Base-by-base conservation (phyloP, 805 yeast species). In the Nakazawaea ishiwadae region DNA sequence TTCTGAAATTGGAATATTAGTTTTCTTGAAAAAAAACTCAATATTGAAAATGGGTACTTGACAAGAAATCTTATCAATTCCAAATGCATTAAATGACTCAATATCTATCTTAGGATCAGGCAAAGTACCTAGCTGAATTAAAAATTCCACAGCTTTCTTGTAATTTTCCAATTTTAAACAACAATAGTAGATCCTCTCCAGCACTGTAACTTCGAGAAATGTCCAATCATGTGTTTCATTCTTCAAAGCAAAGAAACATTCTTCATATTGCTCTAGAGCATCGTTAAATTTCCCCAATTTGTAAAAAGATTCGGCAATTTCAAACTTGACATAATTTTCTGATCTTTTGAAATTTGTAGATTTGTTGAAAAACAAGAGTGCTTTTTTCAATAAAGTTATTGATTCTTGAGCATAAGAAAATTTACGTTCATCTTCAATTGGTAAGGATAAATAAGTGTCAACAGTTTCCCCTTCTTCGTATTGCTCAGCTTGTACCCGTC, bases 261-360 rank as follows among this genome's bases (percentile, higher is more conserved):
- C 39, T 17, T 23, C 63, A 48, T 56, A 73, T 42, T 65, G 59
- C 41, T 66, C 65, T 20, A 66, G 53, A 0, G 81, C 70, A 54
- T 61, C 60, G 8, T 65, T 66, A 48, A 51, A 72, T 33, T 69
- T 59, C 6, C 49, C 34, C 24, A 40, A 29, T 1, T 41, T 33
- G 42, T 52, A 66, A 46, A 67, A 63, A 40, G 66, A 71, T 35
- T 78, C 79, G 1, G 74, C 88, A 7, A 80, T 54, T 47, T 72
- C 67, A 58, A 68, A 75, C 49, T 68, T 65, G 11, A 74, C 55
- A 49, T 63, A 73, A 0, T 69, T 58, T 23, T 69, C 64, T 3
- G 68, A 45, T 45, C 79, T 56, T 24, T 51, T 56, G 48, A 69
- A 66, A 60, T 55, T 50, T 37, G 59, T 62, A 4, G 63, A 58